These are phyloP conservation scores for Talaromyces verruculosus DNA, from an alignment of 2,329 filamentous ascomycete species.

Conservation along the genomic window DNA sequence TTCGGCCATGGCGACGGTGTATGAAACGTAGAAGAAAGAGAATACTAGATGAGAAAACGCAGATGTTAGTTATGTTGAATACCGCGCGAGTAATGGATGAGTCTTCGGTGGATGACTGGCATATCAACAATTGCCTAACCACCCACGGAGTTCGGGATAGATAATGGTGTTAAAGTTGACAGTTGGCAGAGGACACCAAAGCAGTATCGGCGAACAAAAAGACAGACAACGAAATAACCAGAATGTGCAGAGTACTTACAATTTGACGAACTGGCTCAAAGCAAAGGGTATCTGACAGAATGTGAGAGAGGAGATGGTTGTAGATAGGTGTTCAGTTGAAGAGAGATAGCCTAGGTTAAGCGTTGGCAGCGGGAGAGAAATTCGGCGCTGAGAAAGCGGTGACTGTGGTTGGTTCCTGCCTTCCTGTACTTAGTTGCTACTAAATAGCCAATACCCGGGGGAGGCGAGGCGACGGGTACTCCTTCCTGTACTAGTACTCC, in stretches of 20 bases:
- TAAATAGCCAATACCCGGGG: too few species aligned
- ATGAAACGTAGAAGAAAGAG: neutral
- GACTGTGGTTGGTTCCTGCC: neutral
- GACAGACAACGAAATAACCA: neutral
- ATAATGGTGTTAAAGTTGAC: neutral
- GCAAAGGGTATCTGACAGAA: slow-evolving; percentile 7
- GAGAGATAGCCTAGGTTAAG: neutral
- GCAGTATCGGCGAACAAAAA: neutral
- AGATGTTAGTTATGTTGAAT: neutral
- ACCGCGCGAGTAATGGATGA: neutral
- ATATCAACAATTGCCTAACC: neutral
- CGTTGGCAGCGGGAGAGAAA: neutral
- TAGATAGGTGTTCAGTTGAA: slow-evolving; percentile 10
- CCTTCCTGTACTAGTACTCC: too few species aligned
- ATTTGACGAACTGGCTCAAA: neutral
- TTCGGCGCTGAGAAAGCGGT: slow-evolving; percentile 15
- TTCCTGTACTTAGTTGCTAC: neutral
- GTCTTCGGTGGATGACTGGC: neutral
- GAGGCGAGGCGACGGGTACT: too few species aligned
- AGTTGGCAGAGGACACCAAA: neutral
- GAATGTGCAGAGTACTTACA: neutral
- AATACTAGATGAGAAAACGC: neutral
- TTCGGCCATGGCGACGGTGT: slow-evolving; percentile 50
- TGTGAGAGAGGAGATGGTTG: neutral
- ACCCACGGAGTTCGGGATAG: slow-evolving; percentile 1